Evolutionary conservation across 2,329 filamentous ascomycete genomes (phyloP), one percentile per base, ranked within the genome.

Genomic region (Pseudocercospora ulei): DNA sequence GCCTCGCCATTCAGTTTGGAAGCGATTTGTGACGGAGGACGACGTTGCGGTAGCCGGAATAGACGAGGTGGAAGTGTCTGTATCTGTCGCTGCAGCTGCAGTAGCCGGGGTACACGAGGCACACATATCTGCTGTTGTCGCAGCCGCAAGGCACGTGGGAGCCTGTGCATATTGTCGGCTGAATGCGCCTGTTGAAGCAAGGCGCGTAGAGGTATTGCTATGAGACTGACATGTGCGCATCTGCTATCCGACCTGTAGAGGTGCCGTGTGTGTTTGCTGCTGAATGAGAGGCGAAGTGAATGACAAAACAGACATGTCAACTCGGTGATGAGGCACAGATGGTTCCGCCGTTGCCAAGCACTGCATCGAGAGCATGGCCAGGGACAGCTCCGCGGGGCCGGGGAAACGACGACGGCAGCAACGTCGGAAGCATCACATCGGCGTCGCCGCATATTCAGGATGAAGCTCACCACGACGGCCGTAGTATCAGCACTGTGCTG

Each of bases 401-500:
- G n/a, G n/a, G n/a, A n/a, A n/a, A n/a, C n/a, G n/a, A n/a, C n/a
- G n/a, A n/a, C n/a, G n/a, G n/a, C n/a, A n/a, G n/a, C n/a, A n/a
- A n/a, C n/a, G n/a, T n/a, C n/a, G n/a, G n/a, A n/a, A n/a, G n/a
- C n/a, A n/a, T n/a, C 19, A 25, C 16, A 31, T 9, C n/a, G n/a
- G 27, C 38, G 41, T 14, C 35, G 20, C 34, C 35, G 43, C 56
- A 58, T n/a, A n/a, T n/a, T n/a, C n/a, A 63, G 56, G 45, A 70
- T 68, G 65, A 68, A 64, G 62, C 57, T 64, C 35, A 62, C 60
- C 41, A 54, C 59, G 44, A 54, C 59, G 49, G 48, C 62, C 43
- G 45, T 63, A 40, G 44, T 63, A 44, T 59, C 64, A 19, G 65
- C 61, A 43, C 56, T 68, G 29, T 62, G 54, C 53, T 61, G 57